These are phyloP conservation scores for Nakazawaea wyomingensis DNA, from an alignment of 805 yeast species.

Conservation along the genomic window DNA sequence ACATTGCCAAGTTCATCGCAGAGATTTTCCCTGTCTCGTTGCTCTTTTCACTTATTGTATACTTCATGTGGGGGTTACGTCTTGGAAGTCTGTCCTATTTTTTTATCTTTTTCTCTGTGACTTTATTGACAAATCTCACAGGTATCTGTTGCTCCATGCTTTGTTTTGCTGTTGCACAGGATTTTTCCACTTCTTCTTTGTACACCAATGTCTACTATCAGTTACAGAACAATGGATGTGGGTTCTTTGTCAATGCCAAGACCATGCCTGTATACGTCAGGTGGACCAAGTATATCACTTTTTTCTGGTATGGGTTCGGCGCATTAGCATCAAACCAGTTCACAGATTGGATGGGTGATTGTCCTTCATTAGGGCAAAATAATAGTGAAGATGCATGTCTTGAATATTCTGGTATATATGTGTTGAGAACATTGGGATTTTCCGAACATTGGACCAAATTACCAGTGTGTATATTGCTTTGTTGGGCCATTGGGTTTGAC, in stretches of 20 bases:
- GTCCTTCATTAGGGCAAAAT: constrained; percentile 34
- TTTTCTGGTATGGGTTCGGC: constrained; percentile 68
- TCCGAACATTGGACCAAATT: constrained; percentile 51
- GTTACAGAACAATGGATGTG: constrained; percentile 66
- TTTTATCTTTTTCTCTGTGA: constrained; percentile 49
- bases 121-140: constrained; percentile 43
- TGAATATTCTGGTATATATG: constrained; percentile 46
- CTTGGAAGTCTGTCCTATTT: constrained; percentile 36
- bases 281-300: constrained; percentile 69
- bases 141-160: constrained; percentile 45
- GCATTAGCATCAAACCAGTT: constrained; percentile 55
- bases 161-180: constrained; percentile 46
- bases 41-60: constrained; percentile 49
- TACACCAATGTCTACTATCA: constrained; percentile 51
- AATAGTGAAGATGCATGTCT: constrained; percentile 34
- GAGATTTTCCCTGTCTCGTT: constrained; percentile 61
- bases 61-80: constrained; percentile 66
- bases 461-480: constrained; percentile 56
- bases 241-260: constrained; percentile 64
- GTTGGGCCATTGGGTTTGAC: constrained; percentile 55
- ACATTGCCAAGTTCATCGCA: constrained; percentile 50
- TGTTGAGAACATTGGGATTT: constrained; percentile 47
- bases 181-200: constrained; percentile 50
- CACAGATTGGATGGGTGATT: constrained; percentile 50
- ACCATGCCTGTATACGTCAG: constrained; percentile 75